Conservation (phyloP, 441 rosid species). For the Adansonia gregorii region DNA sequence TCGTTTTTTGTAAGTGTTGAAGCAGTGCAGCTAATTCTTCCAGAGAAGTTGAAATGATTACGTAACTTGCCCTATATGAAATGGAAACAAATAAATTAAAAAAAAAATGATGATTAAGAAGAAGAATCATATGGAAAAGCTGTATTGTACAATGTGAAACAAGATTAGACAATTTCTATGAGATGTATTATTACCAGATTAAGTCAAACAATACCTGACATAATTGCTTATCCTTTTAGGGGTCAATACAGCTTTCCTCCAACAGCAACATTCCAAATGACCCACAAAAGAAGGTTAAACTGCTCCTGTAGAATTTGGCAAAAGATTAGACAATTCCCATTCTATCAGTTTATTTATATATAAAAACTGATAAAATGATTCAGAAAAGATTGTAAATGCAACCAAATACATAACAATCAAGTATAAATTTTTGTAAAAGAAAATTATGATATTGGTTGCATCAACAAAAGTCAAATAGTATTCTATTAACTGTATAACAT, state of each 20-base stretch:
- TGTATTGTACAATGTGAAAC: slow-evolving; percentile 29
- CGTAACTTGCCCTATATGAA: slow-evolving; percentile 5
- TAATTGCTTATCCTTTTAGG: slow-evolving; percentile 21
- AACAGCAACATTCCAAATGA: slow-evolving; percentile 34
- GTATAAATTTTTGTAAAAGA: not conserved
- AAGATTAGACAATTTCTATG: slow-evolving; percentile 32
- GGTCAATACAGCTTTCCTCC: slow-evolving; percentile 34
- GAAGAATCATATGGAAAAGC: not conserved
- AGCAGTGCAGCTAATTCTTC: not conserved
- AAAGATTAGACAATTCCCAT: not conserved
- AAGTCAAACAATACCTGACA: slow-evolving; percentile 35
- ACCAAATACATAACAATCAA: not conserved
- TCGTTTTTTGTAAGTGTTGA: too few species aligned
- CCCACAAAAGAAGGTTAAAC: slow-evolving; percentile 37
- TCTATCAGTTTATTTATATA: too few species aligned
- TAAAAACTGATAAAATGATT: not conserved
- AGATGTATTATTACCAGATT: not conserved
- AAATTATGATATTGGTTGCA: not conserved
- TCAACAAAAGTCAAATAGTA: slow-evolving; percentile 2
- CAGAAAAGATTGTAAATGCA: not conserved
- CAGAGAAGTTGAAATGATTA: not conserved
- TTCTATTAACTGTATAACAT: not conserved
- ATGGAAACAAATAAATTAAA: not conserved
- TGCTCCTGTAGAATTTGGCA: slow-evolving; percentile 34
- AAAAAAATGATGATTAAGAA: not conserved